Evolutionary conservation across 1,284 basidiomycete genomes (phyloP), one percentile per base, ranked within the genome.

Genomic region (Puccinia triticina): DNA sequence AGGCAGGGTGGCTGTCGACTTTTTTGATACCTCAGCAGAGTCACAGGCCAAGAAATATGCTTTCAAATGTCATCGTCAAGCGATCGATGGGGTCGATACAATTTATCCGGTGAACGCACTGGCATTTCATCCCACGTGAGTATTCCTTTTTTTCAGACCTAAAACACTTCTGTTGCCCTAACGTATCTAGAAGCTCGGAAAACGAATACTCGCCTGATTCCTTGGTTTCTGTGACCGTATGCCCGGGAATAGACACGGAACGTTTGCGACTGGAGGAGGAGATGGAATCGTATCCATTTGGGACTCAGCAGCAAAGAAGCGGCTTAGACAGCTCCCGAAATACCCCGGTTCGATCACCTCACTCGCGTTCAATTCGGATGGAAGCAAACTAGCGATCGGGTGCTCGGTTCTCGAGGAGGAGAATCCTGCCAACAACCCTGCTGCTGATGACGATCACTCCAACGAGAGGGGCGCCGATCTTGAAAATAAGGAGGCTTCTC

Each of bases 71-170:
- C 96, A 99, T 86, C 90, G 96, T 26, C 92, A 95, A 86, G 92
- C 93, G 1, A 91, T 95, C 76, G 92, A 94, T 72, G 93, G 93
- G 53, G 92, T 93, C n/a, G 97, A 99, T 86, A 93, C 95, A 84
- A 95, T 98, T n/a, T 99, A 95, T 91, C 95, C 96, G 0, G 96
- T 99, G 84, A 97, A 98, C 86, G 91, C 93, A 0, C 90, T 99
- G 46, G 94, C 94, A 0, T 99, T 98, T 89, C 95, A 98, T 85
- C 95, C 96, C 0, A 88, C 90, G 90, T 95, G 86, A 84, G 92
- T 87, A 34, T 84, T 32, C 48, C 26, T 50, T 23, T 32, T 53
- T 32, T 50, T 23, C 37, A 23, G 69, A 3, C 26, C 32, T 61
- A 61, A 3, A 3, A 50, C 37, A n/a, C n/a, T n/a, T n/a, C n/a